A percentile compares a stretch with the other conserved stretches of the same genome.
Conservation (phyloP, 306 rosid genomes). For the Casuarina equisetifolia region DNA sequence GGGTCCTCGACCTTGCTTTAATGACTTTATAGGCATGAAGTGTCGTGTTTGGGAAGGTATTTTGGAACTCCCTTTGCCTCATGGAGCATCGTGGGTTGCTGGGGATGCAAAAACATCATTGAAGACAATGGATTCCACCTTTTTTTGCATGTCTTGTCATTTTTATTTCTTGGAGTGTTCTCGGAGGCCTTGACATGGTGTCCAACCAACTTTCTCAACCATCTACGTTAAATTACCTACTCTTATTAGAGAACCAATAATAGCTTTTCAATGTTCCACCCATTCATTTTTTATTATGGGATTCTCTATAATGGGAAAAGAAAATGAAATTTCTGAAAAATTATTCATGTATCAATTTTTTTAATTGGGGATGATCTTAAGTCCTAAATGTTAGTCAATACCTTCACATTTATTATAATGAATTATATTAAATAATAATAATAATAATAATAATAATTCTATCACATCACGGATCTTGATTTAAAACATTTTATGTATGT, state of each 20-base stretch:
- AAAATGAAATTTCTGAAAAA: background rate
- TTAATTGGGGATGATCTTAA: background rate
- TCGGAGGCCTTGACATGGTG: background rate
- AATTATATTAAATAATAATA: too few species aligned
- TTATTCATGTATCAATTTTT: background rate
- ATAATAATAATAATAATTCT: too few species aligned
- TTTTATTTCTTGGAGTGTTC: background rate
- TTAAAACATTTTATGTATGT: too few species aligned
- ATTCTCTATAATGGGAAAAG: background rate
- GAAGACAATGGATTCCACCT: background rate
- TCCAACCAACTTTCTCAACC: background rate
- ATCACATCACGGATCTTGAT: too few species aligned
- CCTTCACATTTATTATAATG: too few species aligned
- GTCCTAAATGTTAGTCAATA: too few species aligned
- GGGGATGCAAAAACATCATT: background rate
- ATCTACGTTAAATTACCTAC: constrained; percentile 25
- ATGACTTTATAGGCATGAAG: background rate
- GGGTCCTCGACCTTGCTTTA: constrained; percentile 8
- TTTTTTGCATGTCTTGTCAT: background rate
- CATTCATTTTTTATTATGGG: background rate
- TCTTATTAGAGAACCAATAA: background rate
- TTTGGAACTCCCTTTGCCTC: background rate
- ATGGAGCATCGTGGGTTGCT: background rate
- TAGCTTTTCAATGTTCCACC: background rate
- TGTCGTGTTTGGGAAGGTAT: background rate